A percentile compares a stretch with the other conserved stretches of the same genome.
phyloP scores from a whole-genome alignment of 345 rosid species.

The Citrus inodora region DNA sequence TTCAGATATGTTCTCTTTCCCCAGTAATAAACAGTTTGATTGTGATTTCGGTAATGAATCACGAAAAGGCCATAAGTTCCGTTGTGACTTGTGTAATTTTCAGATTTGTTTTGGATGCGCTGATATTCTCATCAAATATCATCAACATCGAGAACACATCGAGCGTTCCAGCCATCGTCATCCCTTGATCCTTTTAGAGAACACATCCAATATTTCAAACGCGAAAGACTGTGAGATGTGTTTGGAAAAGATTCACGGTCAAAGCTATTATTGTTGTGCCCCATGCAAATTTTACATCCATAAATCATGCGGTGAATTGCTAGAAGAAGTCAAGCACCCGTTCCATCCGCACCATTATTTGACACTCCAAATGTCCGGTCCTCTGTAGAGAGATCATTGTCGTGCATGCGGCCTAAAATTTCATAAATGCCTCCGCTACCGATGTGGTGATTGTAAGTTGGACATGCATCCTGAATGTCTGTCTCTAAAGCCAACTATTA shows the following conservation, averaged over 20 bases:
- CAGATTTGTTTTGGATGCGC: too few species aligned
- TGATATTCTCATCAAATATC: too few species aligned
- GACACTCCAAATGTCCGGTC: neutral
- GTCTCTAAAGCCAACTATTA: neutral
- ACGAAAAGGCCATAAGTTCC: too few species aligned
- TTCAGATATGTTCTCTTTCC: too few species aligned
- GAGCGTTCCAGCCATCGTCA: neutral
- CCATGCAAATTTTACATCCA: neutral
- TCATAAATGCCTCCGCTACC: neutral
- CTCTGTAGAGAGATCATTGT: neutral
- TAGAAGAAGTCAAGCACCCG: neutral
- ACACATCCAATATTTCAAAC: too few species aligned
- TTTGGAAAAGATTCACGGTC: neutral
- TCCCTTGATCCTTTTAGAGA: neutral
- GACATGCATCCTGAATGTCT: neutral
- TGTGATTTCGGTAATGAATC: too few species aligned
- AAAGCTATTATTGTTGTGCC: neutral
- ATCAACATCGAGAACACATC: neutral
- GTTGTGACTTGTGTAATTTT: too few species aligned
- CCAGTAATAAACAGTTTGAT: too few species aligned
- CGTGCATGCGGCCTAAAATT: neutral
- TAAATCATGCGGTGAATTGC: neutral
- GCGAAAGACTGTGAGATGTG: neutral
- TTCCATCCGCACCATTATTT: neutral
- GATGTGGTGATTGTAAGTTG: neutral